These are phyloP conservation scores for Lepiota venenata DNA, from an alignment of 768 basidiomycete species.

Conservation along the genomic window DNA sequence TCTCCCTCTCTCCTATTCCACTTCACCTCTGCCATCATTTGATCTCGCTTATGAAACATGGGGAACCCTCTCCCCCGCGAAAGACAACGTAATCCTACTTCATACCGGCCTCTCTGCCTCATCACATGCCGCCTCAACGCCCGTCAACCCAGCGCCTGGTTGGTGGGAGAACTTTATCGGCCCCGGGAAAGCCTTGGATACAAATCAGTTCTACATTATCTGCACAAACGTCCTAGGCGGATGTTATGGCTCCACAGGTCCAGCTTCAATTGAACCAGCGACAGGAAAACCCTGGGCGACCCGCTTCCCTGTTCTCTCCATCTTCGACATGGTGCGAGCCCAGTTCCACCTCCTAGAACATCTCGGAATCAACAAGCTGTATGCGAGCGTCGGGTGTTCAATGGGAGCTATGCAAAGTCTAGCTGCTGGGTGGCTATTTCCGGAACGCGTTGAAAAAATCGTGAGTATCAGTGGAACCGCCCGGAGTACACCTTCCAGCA, in stretches of 20 bases:
- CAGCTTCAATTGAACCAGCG: conserved; percentile 73
- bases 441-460: conserved; percentile 83
- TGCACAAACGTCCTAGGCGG: conserved; percentile 98
- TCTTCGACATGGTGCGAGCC: conserved; percentile 97
- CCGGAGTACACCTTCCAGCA: conserved; percentile 84
- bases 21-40: conserved; percentile 58
- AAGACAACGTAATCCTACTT: conserved; percentile 89
- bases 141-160: conserved; percentile 73
- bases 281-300: conserved; percentile 81
- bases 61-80: conserved; percentile 77
- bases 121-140: conserved; percentile 87
- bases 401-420: conserved; percentile 99
- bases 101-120: conserved; percentile 97
- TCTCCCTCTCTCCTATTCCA: conserved; percentile 57
- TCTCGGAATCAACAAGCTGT: conserved; percentile 79
- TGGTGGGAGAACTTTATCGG: conserved; percentile 99
- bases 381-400: conserved; percentile 90
- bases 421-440: conserved; percentile 90
- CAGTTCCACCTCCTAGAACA: conserved; percentile 86
- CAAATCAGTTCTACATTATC: conserved; percentile 86
- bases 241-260: conserved; percentile 97
- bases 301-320: conserved; percentile 83
- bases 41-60: conserved; percentile 98
- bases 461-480: conserved; percentile 96
- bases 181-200: conserved; percentile 91